phyloP scores from a whole-genome alignment of 305 asterid genomes.

The Fraxinus sp. region DNA sequence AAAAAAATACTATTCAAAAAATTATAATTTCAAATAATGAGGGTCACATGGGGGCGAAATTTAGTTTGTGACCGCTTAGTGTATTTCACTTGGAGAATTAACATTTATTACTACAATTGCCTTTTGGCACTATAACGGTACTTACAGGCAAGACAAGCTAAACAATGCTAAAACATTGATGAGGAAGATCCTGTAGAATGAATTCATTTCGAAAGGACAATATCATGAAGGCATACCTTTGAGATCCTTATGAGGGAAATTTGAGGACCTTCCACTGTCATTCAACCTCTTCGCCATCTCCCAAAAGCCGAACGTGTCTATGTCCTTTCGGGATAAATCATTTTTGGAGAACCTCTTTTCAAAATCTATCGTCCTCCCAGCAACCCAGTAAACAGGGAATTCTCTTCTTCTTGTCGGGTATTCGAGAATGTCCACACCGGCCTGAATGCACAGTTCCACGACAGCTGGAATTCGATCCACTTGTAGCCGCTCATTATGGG shows the following conservation, averaged over 20 bases:
- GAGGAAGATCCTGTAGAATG: background rate
- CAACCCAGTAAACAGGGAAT: slow-evolving; percentile 56
- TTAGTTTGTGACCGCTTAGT: background rate
- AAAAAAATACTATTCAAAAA: no score
- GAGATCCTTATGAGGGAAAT: slow-evolving; percentile 36
- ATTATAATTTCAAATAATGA: background rate
- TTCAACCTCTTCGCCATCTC: slow-evolving; percentile 26
- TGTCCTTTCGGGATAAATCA: slow-evolving; percentile 28
- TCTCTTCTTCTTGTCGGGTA: slow-evolving; percentile 61
- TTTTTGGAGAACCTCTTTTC: slow-evolving; percentile 65
- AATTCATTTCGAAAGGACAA: background rate
- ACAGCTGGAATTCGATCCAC: slow-evolving; percentile 75
- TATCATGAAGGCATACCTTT: slow-evolving; percentile 40
- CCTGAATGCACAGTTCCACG: slow-evolving; percentile 73
- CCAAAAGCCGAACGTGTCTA: slow-evolving; percentile 52
- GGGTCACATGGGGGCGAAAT: background rate
- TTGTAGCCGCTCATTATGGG: slow-evolving; percentile 62
- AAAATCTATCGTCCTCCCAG: slow-evolving; percentile 64
- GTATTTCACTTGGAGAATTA: background rate
- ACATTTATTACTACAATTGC: background rate
- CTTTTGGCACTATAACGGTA: background rate
- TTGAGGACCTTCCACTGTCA: slow-evolving; percentile 20
- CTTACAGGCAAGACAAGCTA: background rate
- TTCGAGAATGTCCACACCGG: slow-evolving; percentile 61
- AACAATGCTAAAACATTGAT: background rate